Base-by-base conservation (phyloP, 2,329 filamentous ascomycete genomes). In the Xylaria sp. region DNA sequence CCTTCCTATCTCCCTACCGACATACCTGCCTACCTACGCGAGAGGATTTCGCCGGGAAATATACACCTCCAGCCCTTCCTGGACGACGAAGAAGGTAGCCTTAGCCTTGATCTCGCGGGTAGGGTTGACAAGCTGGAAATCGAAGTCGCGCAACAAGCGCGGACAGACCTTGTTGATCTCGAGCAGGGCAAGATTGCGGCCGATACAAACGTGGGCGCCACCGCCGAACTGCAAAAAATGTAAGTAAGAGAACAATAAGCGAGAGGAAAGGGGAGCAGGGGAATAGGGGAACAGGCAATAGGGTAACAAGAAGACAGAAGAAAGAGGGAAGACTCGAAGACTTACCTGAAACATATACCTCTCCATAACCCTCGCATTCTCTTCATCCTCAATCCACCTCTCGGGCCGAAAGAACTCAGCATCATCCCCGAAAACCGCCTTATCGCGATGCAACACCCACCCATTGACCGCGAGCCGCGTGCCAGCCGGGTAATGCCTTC, bases 111-210 rank as follows among this genome's bases (percentile, higher is more conserved):
- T 79, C 61, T 84, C 81, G 51, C 83, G 80, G 10, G 81, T 80
- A 0, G 85, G 85, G 66, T 85, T 80, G n/a, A 84, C 82, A 31
- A 89, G 79, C 75, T 85, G 80, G 70, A 89, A 84, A 54, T 85
- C 79, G 73, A 85, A 89, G 68, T 87, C 83, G n/a, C 85, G 77
- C 70, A 88, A 77, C 31, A 89, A 78, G 43, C 86, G 83, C 4
- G 86, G 86, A 43, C 88, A 78, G 43, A 89, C 82, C 80, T 90
- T 90, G 79, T 88, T 87, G 73, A 88, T 87, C 77, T 89, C 86
- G 33, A 88, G 78, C 49, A 88, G 78, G 0, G 85, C 86, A 39
- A 89, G 75, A 74, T 88, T 86, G 4, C 84, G 82, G 23, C 86
- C 86, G 67, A 88, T 87, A 74, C 86, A 89, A 2, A 88, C 76